Base-by-base conservation (phyloP, 164 flowering plant species). In the Annona cherimola region DNA sequence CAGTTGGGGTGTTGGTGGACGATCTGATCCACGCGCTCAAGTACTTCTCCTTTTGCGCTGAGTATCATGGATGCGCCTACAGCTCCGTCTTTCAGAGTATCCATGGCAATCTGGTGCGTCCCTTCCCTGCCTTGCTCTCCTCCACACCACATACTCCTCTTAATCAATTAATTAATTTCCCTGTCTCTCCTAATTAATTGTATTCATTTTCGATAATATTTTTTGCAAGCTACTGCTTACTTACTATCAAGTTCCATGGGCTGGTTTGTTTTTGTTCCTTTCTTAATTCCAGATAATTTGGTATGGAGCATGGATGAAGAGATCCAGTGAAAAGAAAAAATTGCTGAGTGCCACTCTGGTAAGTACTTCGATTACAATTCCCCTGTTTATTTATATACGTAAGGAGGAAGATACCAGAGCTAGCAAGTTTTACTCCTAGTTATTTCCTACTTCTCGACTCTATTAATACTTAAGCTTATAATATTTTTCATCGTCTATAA, bases 291-390 rank as follows among this genome's bases (percentile, higher is more conserved):
- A 88, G 92, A 74, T 87, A 43, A 68, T 88, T 71, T 88, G 92
- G 92, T 88, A 83, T 74, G 92, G 89, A 71, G 89, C 87, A 62
- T 88, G 92, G 92, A 77, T 78, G 79, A 88, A 85, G 78, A 79
- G 77, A 69, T 79, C 75, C 0, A 65, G 16, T 42, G 75, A 84
- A 54, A 69, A 82, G 57, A 82, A 71, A 72, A 76, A 82, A 74
- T 44, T 73, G 3, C 77, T 87, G 4, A 63, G 60, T 61, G 73
- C 73, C 12, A 74, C 80, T 45, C 80, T 88, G 61, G 92, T 88
- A 79, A 88, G 76, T 73, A n/a, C 12, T 42, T 43, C 46, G 4
- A 40, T 2, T 50, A 9, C 14, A 11, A 50, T 50, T 50, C 35
- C 0, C 35, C 35, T 26, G 35, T 26, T 26, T 26, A 26, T 26